Percentiles rank a stretch among this genome's conserved stretches.
These are phyloP conservation scores for Corynascus novoguineensis DNA, from an alignment of 495 filamentous ascomycete species.

Conservation along the genomic window DNA sequence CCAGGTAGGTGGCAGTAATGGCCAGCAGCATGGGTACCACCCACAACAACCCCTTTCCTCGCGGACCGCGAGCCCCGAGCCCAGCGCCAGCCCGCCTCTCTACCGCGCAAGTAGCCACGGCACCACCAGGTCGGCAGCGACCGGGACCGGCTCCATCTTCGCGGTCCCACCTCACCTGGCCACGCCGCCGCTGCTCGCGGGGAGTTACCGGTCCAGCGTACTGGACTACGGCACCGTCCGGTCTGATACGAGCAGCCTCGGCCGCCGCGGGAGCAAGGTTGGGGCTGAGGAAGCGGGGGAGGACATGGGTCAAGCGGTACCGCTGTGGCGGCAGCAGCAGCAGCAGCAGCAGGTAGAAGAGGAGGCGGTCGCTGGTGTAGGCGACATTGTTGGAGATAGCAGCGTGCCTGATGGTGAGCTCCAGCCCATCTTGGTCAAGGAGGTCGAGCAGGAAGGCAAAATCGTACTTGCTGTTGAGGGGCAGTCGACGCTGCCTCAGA, in stretches of 20 bases:
- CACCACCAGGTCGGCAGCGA: constrained; percentile 16
- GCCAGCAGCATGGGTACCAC: constrained; percentile 24
- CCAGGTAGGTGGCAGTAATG: constrained; percentile 10
- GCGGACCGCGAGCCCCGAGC: constrained; percentile 21
- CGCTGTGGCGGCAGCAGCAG: constrained; percentile 68
- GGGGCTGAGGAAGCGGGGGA: constrained; percentile 28
- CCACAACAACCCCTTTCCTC: constrained; percentile 18
- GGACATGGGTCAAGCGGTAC: constrained; percentile 64
- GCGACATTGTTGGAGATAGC: no score
- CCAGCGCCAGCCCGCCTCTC: constrained; percentile 22
- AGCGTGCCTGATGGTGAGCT: constrained; percentile 56
- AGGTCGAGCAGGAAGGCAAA: constrained; percentile 83
- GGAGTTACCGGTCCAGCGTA: constrained; percentile 52
- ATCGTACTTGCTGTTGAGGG: constrained; percentile 77
- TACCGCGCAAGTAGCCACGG: constrained; percentile 32
- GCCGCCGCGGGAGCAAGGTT: no score
- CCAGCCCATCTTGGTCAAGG: constrained; percentile 76
- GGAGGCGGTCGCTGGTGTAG: no score
- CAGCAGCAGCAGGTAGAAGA: no score
- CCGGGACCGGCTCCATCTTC: constrained; percentile 55
- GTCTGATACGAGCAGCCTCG: constrained; percentile 59
- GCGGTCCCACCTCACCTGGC: constrained; percentile 56
- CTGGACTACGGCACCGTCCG: constrained; percentile 68
- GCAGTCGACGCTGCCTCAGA: constrained; percentile 90
- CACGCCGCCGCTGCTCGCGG: constrained; percentile 53